These are phyloP conservation scores for Panicum hallii DNA, from an alignment of 202 grass and related monocot species.

Conservation along the genomic window DNA sequence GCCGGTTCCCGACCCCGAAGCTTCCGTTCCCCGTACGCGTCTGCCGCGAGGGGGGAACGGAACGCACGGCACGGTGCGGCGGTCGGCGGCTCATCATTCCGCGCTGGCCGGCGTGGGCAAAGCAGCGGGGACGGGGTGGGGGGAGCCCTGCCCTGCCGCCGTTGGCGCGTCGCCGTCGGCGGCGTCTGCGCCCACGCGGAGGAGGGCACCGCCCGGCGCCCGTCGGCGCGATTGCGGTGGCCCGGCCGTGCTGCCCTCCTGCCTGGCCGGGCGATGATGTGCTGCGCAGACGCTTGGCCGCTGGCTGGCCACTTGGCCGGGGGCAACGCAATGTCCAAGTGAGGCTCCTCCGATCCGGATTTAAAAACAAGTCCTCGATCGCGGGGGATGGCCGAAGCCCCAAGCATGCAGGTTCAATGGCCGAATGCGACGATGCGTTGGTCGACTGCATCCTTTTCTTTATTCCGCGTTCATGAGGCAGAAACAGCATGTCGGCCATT, in stretches of 20 bases:
- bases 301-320: not conserved
- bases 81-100: constrained; percentile 6
- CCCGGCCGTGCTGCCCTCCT: not conserved
- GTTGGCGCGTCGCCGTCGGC: too few species aligned
- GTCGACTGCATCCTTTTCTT: not conserved
- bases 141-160: too few species aligned
- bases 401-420: not conserved
- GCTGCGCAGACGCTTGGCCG: not conserved
- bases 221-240: not conserved
- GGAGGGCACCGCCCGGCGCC: too few species aligned
- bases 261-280: not conserved
- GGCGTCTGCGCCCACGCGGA: too few species aligned
- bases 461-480: not conserved
- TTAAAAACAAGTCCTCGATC: not conserved
- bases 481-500: constrained; percentile 30
- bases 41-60: not conserved
- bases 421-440: not conserved
- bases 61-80: not conserved
- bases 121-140: not conserved
- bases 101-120: constrained; percentile 11
- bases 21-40: not conserved
- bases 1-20: not conserved
- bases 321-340: not conserved
- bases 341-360: not conserved
- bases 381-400: not conserved